Evolutionary conservation across 1,284 basidiomycete species (phyloP).

Genomic region (Coniophora puteana): DNA sequence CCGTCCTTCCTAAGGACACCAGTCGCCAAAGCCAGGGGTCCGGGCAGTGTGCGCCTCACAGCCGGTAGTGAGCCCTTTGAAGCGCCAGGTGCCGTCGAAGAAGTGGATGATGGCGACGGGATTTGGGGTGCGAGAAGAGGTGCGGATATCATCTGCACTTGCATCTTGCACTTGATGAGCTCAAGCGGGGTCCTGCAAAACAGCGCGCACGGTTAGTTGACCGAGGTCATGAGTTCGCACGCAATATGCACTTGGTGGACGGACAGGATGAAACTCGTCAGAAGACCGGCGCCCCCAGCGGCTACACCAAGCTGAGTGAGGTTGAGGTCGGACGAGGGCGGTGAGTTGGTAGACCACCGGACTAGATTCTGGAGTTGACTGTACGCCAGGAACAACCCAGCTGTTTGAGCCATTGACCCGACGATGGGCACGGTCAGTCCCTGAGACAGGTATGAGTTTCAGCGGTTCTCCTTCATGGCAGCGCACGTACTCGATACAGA

Average conservation of each 20-base stretch:
- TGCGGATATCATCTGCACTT: constrained; percentile 70
- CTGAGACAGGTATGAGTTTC: no score
- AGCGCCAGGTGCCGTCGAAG: constrained; percentile 21
- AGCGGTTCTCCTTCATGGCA: no score
- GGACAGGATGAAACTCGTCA: constrained; percentile 79
- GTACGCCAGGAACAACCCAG: constrained; percentile 82
- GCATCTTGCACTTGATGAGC: constrained; percentile 93
- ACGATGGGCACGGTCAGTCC: constrained; percentile 86
- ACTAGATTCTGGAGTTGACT: constrained; percentile 74
- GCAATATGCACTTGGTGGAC: constrained; percentile 22
- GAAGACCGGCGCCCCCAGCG: constrained; percentile 77
- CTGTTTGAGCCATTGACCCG: constrained; percentile 91
- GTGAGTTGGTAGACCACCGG: constrained; percentile 33
- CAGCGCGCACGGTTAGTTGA: neutral
- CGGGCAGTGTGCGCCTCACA: constrained; percentile 37
- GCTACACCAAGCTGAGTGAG: constrained; percentile 71
- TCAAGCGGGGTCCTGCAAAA: constrained; percentile 78
- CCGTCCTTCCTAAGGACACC: constrained; percentile 67
- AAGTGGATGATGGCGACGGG: constrained; percentile 13
- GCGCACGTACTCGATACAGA: constrained; percentile 68
- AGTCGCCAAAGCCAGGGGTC: constrained; percentile 68
- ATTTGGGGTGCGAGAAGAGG: constrained; percentile 18
- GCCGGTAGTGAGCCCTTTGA: constrained; percentile 17
- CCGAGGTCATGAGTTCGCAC: neutral
- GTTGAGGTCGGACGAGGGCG: constrained; percentile 39